Evolutionary conservation across 192 early-diverging fungal species (phyloP), one percentile per base, ranked within the genome.

Genomic region (Oehlia diaphana): DNA sequence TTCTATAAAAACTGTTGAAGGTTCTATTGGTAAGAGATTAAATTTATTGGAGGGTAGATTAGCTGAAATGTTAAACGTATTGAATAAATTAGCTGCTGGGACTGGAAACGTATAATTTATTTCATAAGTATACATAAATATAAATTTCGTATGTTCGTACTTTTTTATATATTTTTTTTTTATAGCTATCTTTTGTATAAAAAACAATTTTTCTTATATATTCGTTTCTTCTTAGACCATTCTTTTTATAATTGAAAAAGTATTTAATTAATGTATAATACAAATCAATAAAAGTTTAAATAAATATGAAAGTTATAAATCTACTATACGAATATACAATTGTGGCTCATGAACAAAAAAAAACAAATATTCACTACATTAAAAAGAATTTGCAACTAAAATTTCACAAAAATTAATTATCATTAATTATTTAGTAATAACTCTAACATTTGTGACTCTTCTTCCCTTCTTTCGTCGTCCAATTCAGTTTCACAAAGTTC

Each of bases 41-140:
- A 69, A 37, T 69, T 69, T 42, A 37, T 33, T 69, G 3, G 67
- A 69, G 39, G 35, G 33, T 33, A 69, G 42, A 69, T 33, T 69
- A 9, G 2, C 35, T 37, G 19, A 39, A 37, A 39, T 69, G 35
- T 39, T 69, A 16, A 26, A 69, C 4, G 28, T 69, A 69, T 16
- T 69, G 28, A 69, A 26, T 61, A 75, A 75, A 31, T 65, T 65
- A 65, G 9, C 64, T 31, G 12, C 53, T 4, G 49, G 49, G 14
- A 50, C 49, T 12, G 53, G 53, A 58, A 58, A 19, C 21, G 14
- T 58, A 58, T 58, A 58, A 16, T 9, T 44, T 58, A 58, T 19
- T 31, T 31, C 31, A 31, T 31, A 31, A 31, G 31, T 31, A 31
- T 31, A 37, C 6, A 37, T 37, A 37, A 37, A 37, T 37, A 37